Evolutionary conservation across 1,139 yeast species (phyloP), one percentile per base, ranked within the genome.

Genomic region (Kodamaea alishanica): DNA sequence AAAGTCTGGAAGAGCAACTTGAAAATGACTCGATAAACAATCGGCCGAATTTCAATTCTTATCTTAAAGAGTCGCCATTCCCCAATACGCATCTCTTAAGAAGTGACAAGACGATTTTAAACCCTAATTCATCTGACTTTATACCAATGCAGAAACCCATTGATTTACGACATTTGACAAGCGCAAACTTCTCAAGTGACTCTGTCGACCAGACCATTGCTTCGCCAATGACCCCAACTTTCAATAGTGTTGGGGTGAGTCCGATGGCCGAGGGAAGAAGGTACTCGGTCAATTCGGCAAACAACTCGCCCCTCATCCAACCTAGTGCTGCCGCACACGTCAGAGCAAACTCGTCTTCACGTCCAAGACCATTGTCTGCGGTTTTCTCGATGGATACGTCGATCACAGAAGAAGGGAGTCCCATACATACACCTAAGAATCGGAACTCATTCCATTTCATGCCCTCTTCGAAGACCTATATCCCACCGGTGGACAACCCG

Each of bases 181-280:
- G 73, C 43, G 67, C 73, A 32, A 70, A 70, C 49, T 70, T 70
- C 49, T 68, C 73, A n/a, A 52, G 70, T 0, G 75, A 70, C 35
- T 70, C 75, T 9, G 28, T 33, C 11, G 31, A 12, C 38, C 28
- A 32, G 30, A 22, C n/a, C n/a, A n/a, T 28, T 6, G 31, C 28
- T 22, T 28, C 39, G 7, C 48, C 48, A 5, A 24, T 41, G 32
- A 44, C 48, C 8, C 48, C 48, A 20, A 39, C 44, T 6, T 34
- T 28, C 27, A 31, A 26, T 9, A 24, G 32, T 2, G 31, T 32
- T 9, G 28, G 28, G n/a, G 35, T 30, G 6, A 29, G 33, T 25
- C 39, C 26, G 33, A 30, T 24, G 22, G 22, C 38, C 28, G 33
- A 24, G 20, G 38, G 24, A 22, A 39, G 40, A 39, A 28, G 44